These are phyloP conservation scores for Blechomonas ayalai DNA, from an alignment of 208 protist genomes.

Conservation along the genomic window DNA sequence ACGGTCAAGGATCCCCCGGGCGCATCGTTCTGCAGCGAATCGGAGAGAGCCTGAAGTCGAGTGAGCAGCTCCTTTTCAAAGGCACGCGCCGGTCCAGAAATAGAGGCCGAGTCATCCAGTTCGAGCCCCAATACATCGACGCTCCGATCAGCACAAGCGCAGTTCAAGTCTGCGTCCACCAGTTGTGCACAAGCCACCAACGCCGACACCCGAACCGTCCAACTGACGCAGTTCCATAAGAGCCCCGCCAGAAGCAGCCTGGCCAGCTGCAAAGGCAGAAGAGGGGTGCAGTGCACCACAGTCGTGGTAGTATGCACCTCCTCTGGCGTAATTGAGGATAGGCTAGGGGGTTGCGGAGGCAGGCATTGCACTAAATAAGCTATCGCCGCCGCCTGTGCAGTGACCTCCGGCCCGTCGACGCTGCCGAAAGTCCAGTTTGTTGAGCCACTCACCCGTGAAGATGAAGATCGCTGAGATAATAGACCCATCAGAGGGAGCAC, in stretches of 20 bases:
- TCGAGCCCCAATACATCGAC: slow-evolving; percentile 16
- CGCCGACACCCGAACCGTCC: slow-evolving; percentile 13
- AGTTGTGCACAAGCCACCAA: slow-evolving; percentile 5
- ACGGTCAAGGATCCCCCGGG: not conserved
- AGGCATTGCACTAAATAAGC: slow-evolving; percentile 23
- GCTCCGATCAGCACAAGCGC: not conserved
- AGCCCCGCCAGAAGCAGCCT: slow-evolving; percentile 64
- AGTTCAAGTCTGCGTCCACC: not conserved
- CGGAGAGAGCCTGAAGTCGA: not conserved
- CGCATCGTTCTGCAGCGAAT: not conserved
- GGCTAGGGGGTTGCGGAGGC: slow-evolving; percentile 9
- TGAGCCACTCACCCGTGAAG: not conserved
- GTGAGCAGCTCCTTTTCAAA: not conserved
- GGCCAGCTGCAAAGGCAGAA: slow-evolving; percentile 56
- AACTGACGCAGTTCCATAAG: slow-evolving; percentile 23
- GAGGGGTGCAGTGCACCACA: not conserved
- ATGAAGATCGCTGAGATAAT: slow-evolving; percentile 13
- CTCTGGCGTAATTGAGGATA: not conserved
- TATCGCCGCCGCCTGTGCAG: slow-evolving; percentile 12
- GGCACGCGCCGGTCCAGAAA: not conserved
- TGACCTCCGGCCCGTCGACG: slow-evolving; percentile 4
- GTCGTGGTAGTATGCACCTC: not conserved
- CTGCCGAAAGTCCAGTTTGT: not conserved
- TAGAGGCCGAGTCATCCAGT: not conserved
- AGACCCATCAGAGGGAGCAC: slow-evolving; percentile 3